Conservation (phyloP, 495 filamentous ascomycete genomes). For the Rhizodiscina lignyota region DNA sequence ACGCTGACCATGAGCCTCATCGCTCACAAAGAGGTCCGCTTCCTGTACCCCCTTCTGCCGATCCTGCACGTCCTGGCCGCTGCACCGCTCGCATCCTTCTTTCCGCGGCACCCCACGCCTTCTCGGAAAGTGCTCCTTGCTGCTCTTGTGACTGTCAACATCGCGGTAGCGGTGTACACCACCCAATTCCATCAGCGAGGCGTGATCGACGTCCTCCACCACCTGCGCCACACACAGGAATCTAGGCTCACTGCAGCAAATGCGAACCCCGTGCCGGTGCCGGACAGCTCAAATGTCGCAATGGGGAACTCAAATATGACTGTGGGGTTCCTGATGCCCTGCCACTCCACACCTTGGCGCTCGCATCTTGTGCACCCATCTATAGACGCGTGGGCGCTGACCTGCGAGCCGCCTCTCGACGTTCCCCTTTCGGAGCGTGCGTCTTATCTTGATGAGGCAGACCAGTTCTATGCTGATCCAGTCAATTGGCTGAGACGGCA, state of each 20-base stretch:
- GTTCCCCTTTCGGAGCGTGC: conserved; percentile 38
- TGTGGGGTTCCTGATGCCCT: conserved; percentile 87
- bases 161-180: conserved; percentile 44
- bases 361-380: conserved; percentile 60
- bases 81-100: conserved; percentile 47
- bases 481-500: conserved; percentile 38
- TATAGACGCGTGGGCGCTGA: conserved; percentile 71
- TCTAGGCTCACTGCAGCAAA: conserved; percentile 3
- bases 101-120: conserved; percentile 19
- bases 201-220: conserved; percentile 50
- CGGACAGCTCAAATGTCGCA: too few species aligned
- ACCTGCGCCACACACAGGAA: conserved; percentile 58
- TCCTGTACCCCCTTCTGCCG: conserved; percentile 87
- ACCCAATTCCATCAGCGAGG: conserved; percentile 66
- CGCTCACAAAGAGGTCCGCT: conserved; percentile 94
- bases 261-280: background rate
- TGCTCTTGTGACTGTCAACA: conserved; percentile 27
- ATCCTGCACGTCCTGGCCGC: conserved; percentile 68
- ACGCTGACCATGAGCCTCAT: conserved; percentile 54
- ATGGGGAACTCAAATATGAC: conserved; percentile 29
- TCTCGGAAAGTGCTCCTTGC: conserved; percentile 36
- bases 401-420: conserved; percentile 75
- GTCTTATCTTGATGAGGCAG: conserved; percentile 72
- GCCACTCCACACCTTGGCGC: conserved; percentile 95
- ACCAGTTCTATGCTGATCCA: conserved; percentile 66